Percentiles rank a stretch among this genome's conserved stretches.
Evolutionary conservation across 176 grass and related monocot genomes (phyloP).

Genomic region (Musa schizocarpa): DNA sequence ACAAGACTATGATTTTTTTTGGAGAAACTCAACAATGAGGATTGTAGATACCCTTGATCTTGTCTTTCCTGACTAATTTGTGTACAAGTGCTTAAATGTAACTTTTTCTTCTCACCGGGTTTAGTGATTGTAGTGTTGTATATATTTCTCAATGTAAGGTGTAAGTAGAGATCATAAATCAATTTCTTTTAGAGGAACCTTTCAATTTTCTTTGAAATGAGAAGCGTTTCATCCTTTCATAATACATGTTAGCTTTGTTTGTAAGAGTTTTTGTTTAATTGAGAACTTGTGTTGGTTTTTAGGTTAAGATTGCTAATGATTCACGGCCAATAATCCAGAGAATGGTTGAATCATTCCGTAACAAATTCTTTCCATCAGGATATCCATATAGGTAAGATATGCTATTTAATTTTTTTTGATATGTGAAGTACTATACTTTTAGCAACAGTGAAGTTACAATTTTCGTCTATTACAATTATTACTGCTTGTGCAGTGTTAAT

Average conservation of each 20-base stretch:
- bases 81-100: background rate
- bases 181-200: background rate
- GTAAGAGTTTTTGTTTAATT: conserved; percentile 2
- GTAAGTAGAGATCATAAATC: background rate
- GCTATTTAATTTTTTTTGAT: background rate
- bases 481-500: conserved; percentile 55
- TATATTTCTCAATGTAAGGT: background rate
- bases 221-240: background rate
- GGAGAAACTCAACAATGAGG: too few relatives aligned
- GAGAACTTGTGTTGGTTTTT: conserved; percentile 16
- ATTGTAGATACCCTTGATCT: too few relatives aligned
- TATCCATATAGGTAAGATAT: conserved; percentile 73
- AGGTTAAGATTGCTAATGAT: conserved; percentile 78
- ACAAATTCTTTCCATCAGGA: conserved; percentile 91
- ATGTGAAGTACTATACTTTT: conserved; percentile 1
- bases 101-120: background rate
- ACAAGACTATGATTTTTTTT: too few relatives aligned
- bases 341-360: conserved; percentile 76
- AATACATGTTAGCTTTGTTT: background rate
- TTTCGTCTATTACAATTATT: background rate
- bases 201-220: background rate
- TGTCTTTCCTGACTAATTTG: too few relatives aligned
- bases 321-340: conserved; percentile 56
- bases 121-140: background rate
- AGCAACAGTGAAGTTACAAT: background rate